Percentiles rank a stretch among this genome's conserved stretches.
These are phyloP conservation scores for Populus nigra DNA, from an alignment of 345 rosid genomes.

Conservation along the genomic window DNA sequence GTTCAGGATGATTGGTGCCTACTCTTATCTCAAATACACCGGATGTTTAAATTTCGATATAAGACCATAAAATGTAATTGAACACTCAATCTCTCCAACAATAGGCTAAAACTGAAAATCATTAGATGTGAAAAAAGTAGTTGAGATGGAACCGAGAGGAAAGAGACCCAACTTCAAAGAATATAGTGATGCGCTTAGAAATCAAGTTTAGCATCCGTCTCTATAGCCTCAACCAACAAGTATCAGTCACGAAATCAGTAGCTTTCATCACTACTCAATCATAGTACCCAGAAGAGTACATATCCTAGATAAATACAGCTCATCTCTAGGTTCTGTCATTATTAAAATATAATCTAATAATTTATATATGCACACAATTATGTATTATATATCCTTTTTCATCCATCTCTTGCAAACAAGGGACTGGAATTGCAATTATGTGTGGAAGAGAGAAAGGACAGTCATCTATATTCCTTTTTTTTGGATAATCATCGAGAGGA, in stretches of 20 bases:
- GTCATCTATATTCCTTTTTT: too few species aligned
- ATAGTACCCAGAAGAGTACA: neutral
- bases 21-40: neutral
- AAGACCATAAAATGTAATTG: too few species aligned
- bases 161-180: neutral
- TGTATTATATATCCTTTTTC: too few species aligned
- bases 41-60: too few species aligned
- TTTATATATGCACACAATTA: too few species aligned
- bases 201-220: neutral
- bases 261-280: conserved; percentile 5
- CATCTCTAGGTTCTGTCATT: neutral
- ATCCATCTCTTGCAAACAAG: too few species aligned
- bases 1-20: too few species aligned
- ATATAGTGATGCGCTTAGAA: conserved; percentile 2
- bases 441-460: too few species aligned
- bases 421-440: too few species aligned
- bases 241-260: neutral
- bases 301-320: neutral
- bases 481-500: too few species aligned
- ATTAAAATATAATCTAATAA: too few species aligned
- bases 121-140: neutral
- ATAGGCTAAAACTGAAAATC: neutral
- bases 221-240: neutral
- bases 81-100: neutral
- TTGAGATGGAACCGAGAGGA: neutral